Conservation (phyloP, 73 alveolate species). For the Uronychia setigera region DNA sequence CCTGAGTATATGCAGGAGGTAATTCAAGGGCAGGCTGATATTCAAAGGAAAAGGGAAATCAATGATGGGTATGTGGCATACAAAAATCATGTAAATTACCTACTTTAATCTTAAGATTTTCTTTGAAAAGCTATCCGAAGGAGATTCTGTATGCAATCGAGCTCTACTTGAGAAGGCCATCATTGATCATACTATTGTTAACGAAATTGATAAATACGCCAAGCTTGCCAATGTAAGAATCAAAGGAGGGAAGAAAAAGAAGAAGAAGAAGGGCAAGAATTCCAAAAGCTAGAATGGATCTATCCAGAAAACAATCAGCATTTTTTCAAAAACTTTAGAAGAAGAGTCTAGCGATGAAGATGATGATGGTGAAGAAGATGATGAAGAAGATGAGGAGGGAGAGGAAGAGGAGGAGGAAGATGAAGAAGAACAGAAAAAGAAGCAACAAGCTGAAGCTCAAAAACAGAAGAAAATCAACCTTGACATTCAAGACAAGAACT, state of each 20-base stretch:
- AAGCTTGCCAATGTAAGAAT: background rate
- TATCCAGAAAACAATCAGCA: background rate
- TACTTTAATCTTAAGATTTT: background rate
- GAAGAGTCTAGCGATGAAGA: background rate
- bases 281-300: background rate
- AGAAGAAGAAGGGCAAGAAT: background rate
- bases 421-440: slow-evolving; percentile 23
- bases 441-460: background rate
- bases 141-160: background rate
- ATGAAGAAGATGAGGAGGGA: background rate
- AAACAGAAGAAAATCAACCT: background rate
- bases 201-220: background rate
- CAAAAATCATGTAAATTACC: background rate
- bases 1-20: background rate
- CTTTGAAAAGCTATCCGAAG: background rate
- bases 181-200: background rate
- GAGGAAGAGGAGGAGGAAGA: background rate
- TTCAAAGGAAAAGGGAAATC: background rate
- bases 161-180: background rate
- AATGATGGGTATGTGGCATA: background rate
- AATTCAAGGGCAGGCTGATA: too few species aligned
- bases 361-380: background rate
- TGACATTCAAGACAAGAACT: too few species aligned
- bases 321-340: background rate
- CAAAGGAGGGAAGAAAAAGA: background rate